A percentile compares a stretch with the other conserved stretches of the same genome.
phyloP scores from a whole-genome alignment of 306 rosid genomes.

The Lathyrus tuberosus region DNA sequence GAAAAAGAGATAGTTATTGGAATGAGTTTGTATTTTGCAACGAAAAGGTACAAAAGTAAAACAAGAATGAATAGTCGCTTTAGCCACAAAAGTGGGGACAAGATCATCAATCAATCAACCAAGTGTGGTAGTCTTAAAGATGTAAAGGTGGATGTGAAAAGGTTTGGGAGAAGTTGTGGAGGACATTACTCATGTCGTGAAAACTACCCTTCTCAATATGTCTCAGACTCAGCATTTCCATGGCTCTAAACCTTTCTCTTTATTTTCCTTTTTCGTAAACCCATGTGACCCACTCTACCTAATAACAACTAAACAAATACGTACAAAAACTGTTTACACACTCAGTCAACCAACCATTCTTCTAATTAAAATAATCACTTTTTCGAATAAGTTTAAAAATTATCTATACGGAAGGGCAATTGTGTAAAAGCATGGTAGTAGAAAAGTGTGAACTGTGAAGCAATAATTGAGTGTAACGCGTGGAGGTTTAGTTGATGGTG shows the following conservation, averaged over 20 bases:
- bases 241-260: slow-evolving; percentile 16
- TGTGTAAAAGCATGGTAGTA: neutral
- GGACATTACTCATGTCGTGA: slow-evolving; percentile 71
- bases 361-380: neutral
- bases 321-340: neutral
- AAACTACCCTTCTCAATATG: slow-evolving; percentile 30
- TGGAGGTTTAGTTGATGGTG: slow-evolving; percentile 6
- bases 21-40: too few species aligned
- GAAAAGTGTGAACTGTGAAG: neutral
- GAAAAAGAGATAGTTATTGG: too few species aligned
- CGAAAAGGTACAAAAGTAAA: slow-evolving; percentile 13
- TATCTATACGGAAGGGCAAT: neutral
- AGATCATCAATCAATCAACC: slow-evolving; percentile 5
- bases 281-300: slow-evolving; percentile 54
- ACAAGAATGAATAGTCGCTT: slow-evolving; percentile 21
- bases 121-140: slow-evolving; percentile 45
- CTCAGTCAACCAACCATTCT: neutral
- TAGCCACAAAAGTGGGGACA: slow-evolving; percentile 37
- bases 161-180: slow-evolving; percentile 12
- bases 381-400: too few species aligned
- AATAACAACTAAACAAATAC: neutral
- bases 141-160: slow-evolving; percentile 52
- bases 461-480: slow-evolving; percentile 30
- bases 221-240: neutral
- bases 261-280: slow-evolving; percentile 15